Conservation (phyloP, 768 basidiomycete species). For the Gelatoporia subvermispora region DNA sequence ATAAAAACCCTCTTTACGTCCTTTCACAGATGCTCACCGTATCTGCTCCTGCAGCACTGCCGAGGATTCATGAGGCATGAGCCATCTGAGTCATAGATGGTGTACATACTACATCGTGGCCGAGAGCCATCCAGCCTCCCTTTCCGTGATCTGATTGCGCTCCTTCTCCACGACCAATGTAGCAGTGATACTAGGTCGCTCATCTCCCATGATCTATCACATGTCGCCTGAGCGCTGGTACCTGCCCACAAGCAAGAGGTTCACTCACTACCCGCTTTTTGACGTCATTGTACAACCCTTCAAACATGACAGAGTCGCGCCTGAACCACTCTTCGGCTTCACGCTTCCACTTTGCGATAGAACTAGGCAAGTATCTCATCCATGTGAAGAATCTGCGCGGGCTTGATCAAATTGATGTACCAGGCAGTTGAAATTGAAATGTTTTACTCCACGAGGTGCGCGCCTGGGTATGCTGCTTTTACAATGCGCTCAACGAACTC, state of each 20-base stretch:
- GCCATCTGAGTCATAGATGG: not conserved
- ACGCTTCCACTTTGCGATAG: conserved; percentile 27
- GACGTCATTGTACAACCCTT: conserved; percentile 11
- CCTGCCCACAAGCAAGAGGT: not conserved
- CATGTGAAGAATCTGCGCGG: conserved; percentile 33
- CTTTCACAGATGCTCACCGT: not conserved
- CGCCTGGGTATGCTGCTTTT: conserved; percentile 31
- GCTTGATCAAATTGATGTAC: conserved; percentile 1
- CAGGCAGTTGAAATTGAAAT: too few species aligned
- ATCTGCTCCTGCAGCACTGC: not conserved
- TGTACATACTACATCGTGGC: conserved; percentile 16
- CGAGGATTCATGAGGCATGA: conserved; percentile 1
- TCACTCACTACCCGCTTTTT: conserved; percentile 1
- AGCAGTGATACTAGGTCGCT: conserved; percentile 7
- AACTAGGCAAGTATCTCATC: conserved; percentile 27
- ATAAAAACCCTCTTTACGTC: not conserved
- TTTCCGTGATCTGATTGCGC: conserved; percentile 3
- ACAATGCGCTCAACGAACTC: conserved; percentile 24
- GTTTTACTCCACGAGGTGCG: conserved; percentile 28
- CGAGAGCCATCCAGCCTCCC: conserved; percentile 17
- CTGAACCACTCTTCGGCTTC: conserved; percentile 18
- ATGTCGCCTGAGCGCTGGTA: too few species aligned
- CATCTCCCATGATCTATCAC: conserved; percentile 1
- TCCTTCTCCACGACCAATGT: conserved; percentile 7
- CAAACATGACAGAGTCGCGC: conserved; percentile 23